A percentile compares a stretch with the other conserved stretches of the same genome.
Conservation (phyloP, 75 land plant genomes). For the Selaginella tamariscina region DNA sequence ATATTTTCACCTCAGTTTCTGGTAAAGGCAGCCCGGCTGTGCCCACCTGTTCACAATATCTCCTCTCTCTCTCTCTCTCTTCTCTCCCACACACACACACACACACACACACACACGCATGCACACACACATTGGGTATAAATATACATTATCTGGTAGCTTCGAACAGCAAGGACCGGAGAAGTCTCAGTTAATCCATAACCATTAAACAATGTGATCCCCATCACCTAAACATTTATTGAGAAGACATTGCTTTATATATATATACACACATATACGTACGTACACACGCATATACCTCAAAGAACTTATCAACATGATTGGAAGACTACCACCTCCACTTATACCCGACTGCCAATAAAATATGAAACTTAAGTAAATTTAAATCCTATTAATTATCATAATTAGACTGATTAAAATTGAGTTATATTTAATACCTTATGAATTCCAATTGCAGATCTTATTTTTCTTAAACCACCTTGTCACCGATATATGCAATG, state of each 20-base stretch:
- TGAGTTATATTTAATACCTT: constrained; percentile 51
- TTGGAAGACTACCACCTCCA: constrained; percentile 92
- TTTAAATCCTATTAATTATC: too few relatives aligned
- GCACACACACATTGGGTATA: background rate
- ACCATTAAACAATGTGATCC: constrained; percentile 65
- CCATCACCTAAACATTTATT: constrained; percentile 89
- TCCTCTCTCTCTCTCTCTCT: background rate
- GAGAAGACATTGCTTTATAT: background rate
- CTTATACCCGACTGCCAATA: constrained; percentile 69
- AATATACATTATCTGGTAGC: constrained; percentile 51
- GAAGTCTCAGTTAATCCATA: constrained; percentile 92
- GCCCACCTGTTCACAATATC: constrained; percentile 52
- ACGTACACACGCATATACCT: constrained; percentile 36
- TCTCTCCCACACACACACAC: too few relatives aligned
- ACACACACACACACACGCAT: background rate
- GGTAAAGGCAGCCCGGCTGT: constrained; percentile 62
- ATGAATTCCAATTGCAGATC: constrained; percentile 58
- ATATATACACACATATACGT: background rate
- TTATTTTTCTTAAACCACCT: constrained; percentile 64
- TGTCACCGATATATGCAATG: constrained; percentile 63
- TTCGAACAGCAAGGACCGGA: constrained; percentile 66
- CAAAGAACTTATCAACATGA: constrained; percentile 75
- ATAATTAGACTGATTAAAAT: too few relatives aligned
- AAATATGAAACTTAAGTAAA: too few relatives aligned
- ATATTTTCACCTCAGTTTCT: constrained; percentile 56